Evolutionary conservation across 2,329 filamentous ascomycete genomes (phyloP), one percentile per base, ranked within the genome.

Genomic region (Decorospora gaudefroyi): DNA sequence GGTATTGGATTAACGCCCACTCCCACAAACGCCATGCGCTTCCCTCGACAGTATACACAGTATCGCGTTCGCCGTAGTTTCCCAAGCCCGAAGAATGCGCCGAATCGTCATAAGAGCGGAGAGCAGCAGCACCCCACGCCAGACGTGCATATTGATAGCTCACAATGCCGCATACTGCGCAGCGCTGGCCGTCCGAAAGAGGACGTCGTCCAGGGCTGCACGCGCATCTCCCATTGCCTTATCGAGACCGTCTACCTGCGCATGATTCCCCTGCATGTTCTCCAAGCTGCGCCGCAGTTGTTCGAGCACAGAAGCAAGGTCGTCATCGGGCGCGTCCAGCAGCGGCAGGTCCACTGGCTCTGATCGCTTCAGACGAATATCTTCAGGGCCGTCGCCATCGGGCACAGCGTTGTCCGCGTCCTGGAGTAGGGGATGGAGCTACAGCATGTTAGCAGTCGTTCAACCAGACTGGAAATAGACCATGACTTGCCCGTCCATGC

Each of bases 211-310:
- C 46, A 72, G 49, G 34, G 63, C 65, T 33, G 55, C 59, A 29
- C 61, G 60, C 18, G 69, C 62, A 12, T 58, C 39, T 27, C 31
- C 41, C 43, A 70, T 54, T 11, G 62, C 67, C 26, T 56, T 58
- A n/a, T 61, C 53, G 19, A 72, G 59, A 32, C 67, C 68, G 7
- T 64, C 57, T 8, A 73, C 59, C 44, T 72, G 68, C 42, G 47
- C 57, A 54, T 64, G 59, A 46, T 72, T 73, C 13, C 58, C 60
- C 49, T 69, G 66, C 63, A 73, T 68, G 22, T 57, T 67, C 37
- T 70, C 65, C 4, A 73, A 49, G 51, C 70, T 71, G 28, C 62
- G 67, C 22, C 59, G 60, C 33, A 73, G 61, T 51, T 70, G 69
- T 42, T 62, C 62, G 29, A 72, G 59, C 25, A 72, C 49, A 17